Base-by-base conservation (phyloP, 768 basidiomycete species). In the Sporobolomyces roseus region DNA sequence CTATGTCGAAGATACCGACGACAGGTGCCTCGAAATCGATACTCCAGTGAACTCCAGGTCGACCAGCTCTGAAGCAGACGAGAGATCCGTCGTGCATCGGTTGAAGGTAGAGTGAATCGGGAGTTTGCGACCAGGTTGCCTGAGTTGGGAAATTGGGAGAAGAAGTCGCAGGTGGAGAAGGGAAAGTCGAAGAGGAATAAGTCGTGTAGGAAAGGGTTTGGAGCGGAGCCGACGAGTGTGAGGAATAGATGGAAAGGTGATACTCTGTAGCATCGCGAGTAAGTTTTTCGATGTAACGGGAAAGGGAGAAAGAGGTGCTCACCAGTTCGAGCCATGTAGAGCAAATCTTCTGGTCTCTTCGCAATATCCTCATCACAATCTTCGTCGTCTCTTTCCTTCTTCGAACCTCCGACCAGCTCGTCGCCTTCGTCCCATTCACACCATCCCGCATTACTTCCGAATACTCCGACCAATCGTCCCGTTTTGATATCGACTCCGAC, bases 201-300 rank as follows among this genome's bases (percentile, higher is more conserved):
- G 87, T 85, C 0, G 93, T 94, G 79, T 93, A 96, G 0, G 87
- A 86, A 21, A 98, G 83, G 61, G 89, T 89, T 74, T 97, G 94
- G 17, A 85, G 81, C 32, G 65, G 27, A 83, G 78, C 68, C 2
- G 80, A 75, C 27, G 79, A 74, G 0, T 84, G 81, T 27, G 84
- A 84, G 19, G 86, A 84, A 78, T 87, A 86, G 60, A 97, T 93
- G 46, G 89, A 85, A 63, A 99, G 85, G 68, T 90, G 86, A 75
- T 97, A 97, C 77, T 97, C 94, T 91, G 78, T 74, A 13, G 8
- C 43, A 65, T 41, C 38, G 38, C 38, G 17, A 41, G 38, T 41
- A 17, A 41, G 38, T 17, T 41, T 9, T 9, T 9, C 10, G 9
- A 41, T n/a, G 27, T n/a, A 19, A 51, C 14, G 14, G 43, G 10